phyloP scores from a whole-genome alignment of 441 rosid genomes.

The Eruca vesicaria region DNA sequence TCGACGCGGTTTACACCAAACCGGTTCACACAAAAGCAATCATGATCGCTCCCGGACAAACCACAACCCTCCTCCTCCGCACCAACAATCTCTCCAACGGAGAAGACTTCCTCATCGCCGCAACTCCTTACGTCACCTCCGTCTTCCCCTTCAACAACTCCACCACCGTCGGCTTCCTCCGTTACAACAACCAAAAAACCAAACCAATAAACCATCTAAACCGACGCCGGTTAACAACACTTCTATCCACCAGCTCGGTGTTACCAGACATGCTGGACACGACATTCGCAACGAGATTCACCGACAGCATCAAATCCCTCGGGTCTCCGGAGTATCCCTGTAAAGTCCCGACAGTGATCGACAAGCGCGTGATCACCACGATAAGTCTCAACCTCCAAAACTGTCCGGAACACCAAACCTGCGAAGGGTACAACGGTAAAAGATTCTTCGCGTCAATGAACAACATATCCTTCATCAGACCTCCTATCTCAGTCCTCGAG shows the following conservation, averaged over 20 bases:
- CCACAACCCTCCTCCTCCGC: constrained; percentile 53
- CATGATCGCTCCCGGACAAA: constrained; percentile 61
- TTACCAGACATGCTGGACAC: constrained; percentile 51
- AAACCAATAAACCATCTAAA: neutral
- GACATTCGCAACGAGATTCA: constrained; percentile 41
- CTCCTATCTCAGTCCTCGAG: constrained; percentile 41
- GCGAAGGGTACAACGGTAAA: constrained; percentile 49
- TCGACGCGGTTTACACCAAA: constrained; percentile 58
- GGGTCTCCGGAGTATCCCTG: constrained; percentile 51
- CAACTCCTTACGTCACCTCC: constrained; percentile 51
- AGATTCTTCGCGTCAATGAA: constrained; percentile 55
- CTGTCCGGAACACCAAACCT: constrained; percentile 39
- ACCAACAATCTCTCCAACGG: constrained; percentile 38
- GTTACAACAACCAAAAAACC: constrained; percentile 29
- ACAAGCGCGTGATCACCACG: constrained; percentile 44
- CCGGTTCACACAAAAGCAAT: constrained; percentile 48
- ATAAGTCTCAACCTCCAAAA: constrained; percentile 56
- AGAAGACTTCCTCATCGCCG: constrained; percentile 47
- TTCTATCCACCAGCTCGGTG: neutral
- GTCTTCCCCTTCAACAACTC: constrained; percentile 54
- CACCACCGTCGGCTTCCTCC: constrained; percentile 48
- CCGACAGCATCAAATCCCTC: constrained; percentile 41
- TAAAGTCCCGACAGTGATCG: constrained; percentile 46
- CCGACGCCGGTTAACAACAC: constrained; percentile 21
- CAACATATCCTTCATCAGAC: constrained; percentile 56